Conservation (phyloP, 2,329 filamentous ascomycete species). For the Talaromyces sp. region DNA sequence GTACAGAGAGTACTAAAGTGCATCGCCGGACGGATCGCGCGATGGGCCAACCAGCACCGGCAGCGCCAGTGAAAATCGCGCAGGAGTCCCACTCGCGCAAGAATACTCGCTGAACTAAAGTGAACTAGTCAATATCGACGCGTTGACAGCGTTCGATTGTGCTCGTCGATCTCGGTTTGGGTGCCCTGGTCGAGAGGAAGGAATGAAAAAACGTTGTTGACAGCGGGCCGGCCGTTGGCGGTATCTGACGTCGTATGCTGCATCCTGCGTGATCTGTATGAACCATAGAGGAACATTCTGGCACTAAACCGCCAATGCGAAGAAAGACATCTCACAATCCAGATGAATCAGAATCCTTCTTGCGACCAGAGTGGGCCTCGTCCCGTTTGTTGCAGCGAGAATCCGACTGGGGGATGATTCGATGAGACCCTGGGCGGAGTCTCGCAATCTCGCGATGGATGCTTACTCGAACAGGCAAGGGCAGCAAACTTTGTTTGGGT, state of each 20-base stretch:
- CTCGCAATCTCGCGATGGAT: not conserved
- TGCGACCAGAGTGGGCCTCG: not conserved
- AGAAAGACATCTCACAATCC: too few relatives aligned
- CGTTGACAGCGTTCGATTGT: not conserved
- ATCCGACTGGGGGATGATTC: not conserved
- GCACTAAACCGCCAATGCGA: too few relatives aligned
- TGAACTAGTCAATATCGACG: not conserved
- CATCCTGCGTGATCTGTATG: too few relatives aligned
- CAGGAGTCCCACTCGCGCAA: not conserved
- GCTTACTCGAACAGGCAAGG: not conserved
- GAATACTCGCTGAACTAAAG: not conserved
- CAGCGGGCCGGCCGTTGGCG: conserved; percentile 9
- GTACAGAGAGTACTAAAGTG: not conserved
- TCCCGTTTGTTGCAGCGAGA: not conserved
- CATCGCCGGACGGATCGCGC: not conserved
- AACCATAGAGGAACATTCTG: not conserved
- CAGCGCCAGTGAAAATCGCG: not conserved
- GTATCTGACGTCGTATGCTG: not conserved
- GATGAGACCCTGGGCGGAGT: not conserved
- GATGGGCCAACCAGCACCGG: not conserved
- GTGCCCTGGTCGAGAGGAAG: not conserved
- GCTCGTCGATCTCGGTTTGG: not conserved
- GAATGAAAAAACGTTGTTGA: conserved; percentile 10
- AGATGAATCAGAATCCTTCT: not conserved
- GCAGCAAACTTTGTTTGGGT: not conserved